A percentile compares a stretch with the other conserved stretches of the same genome.
These are phyloP conservation scores for Stephania japonica DNA, from an alignment of 164 flowering plant species.

Conservation along the genomic window DNA sequence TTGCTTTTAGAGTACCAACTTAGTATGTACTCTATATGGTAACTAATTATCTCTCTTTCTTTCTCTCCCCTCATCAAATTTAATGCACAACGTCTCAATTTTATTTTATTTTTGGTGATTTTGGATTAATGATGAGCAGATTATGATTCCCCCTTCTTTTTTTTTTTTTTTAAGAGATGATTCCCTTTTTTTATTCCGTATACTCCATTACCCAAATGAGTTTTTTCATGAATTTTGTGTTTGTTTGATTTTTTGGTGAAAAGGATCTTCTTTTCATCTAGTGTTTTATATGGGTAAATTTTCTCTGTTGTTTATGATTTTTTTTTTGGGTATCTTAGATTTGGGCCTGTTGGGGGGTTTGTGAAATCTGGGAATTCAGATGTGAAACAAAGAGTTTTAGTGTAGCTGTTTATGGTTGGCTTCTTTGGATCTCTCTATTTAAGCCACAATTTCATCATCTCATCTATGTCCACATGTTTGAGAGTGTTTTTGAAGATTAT, in stretches of 20 bases:
- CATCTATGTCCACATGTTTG: neutral
- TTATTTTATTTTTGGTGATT: too few relatives aligned
- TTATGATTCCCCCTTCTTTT: too few relatives aligned
- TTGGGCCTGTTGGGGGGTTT: neutral
- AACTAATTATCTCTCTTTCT: neutral
- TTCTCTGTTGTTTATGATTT: neutral
- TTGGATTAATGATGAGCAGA: neutral
- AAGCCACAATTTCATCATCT: neutral
- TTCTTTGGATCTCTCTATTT: neutral
- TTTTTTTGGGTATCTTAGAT: neutral
- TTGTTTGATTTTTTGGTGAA: neutral
- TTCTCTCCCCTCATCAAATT: neutral
- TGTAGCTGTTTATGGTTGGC: neutral
- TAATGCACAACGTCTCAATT: too few relatives aligned
- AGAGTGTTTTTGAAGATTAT: neutral
- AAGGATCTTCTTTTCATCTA: neutral
- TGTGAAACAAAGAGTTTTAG: neutral
- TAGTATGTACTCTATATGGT: constrained; percentile 3
- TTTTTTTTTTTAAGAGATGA: neutral
- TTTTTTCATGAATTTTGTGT: neutral
- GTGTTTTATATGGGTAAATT: neutral
- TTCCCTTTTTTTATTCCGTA: too few relatives aligned
- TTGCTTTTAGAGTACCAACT: neutral
- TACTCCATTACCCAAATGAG: too few relatives aligned
- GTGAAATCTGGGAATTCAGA: neutral